Evolutionary conservation across 345 rosid genomes (phyloP), one percentile per base, ranked within the genome.

Genomic region (Raphanus raphanistrum): DNA sequence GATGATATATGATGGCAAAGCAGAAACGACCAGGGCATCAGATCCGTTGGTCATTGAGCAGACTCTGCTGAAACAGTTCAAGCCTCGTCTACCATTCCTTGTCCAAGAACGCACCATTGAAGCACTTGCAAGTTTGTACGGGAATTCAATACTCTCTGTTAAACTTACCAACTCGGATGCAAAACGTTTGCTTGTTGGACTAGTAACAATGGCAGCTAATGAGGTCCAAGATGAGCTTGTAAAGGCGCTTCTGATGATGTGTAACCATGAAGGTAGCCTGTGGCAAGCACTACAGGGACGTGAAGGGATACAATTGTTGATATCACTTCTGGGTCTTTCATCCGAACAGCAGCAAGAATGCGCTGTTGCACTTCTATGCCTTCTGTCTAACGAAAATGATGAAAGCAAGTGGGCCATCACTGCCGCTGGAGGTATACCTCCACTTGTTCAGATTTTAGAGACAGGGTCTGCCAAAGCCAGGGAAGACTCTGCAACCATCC

Each of bases 361-460:
- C 86, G 93, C 98, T 16, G 99, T 96, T 83, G 97, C 98, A 63
- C 86, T 96, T 83, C 94, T 96, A 70, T 90, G 90, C 79, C 93
- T 96, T 79, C 80, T 96, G 70, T 93, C 99, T 31, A 86, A 91
- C 71, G 97, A 96, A 87, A 93, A 96, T 65, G 99, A 96, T 79
- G 99, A 96, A 79, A 96, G 99, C 77, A 96, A 96, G 84, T 96
- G 99, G 99, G 99, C 99, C 41, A 91, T 96, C 81, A 96, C 99
- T 54, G 99, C 99, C 76, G 99, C 99, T 78, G 99, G 98, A 86
- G 99, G 99, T 65, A 96, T 96, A 84, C 99, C 99, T 82, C 99
- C 99, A 4, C 97, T 96, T 60, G 99, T 96, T 77, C 99, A 90
- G 77, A 96, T 96, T 86, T 86, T 96, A 58, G 99, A 96, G 88